Evolutionary conservation across 768 basidiomycete species (phyloP), one percentile per base, ranked within the genome.

Genomic region (Kwoniella europaea): DNA sequence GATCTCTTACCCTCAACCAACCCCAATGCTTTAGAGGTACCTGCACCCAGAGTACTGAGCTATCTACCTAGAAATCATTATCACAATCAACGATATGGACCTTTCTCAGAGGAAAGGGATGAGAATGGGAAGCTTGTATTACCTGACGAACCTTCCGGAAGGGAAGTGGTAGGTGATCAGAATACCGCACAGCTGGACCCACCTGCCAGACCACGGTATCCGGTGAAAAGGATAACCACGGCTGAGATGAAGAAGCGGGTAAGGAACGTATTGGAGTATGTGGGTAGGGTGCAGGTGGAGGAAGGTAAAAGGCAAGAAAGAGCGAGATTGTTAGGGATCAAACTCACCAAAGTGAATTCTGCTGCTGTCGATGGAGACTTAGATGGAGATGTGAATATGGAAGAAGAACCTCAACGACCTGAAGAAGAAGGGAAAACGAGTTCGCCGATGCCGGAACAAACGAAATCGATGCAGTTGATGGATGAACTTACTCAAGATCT

Each of bases 171-270:
- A 4, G 71, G 67, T 0, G 71, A 74, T 18, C 67, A 71, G 18
- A 24, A 50, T 42, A 72, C 69, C 3, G 71, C 73, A 7, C 79
- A 80, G 59, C 71, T 79, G 10, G 85, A 86, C 58, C 79, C 81
- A 15, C 83, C 85, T 0, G 82, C 84, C 15, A 91, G 92, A 82
- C 91, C 97, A 68, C 91, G 92, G 77, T 98, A 93, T 91, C 96
- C 95, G 1, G 89, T 89, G 74, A 94, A 95, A 84, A 88, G 96
- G 63, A 94, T 90, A 88, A 97, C 94, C 75, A 91, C 96, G n/a
- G 91, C 90, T 20, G 96, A 98, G 82, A 96, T 98, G 93, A 92
- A 93, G 83, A 97, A 97, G 85, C 90, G 96, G 27, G 92, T 96
- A 24, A 87, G 92, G 44, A 89, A 91, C 54, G 87, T 98, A 59